Evolutionary conservation across 345 rosid species (phyloP).

Genomic region (Ceriops decandra): DNA sequence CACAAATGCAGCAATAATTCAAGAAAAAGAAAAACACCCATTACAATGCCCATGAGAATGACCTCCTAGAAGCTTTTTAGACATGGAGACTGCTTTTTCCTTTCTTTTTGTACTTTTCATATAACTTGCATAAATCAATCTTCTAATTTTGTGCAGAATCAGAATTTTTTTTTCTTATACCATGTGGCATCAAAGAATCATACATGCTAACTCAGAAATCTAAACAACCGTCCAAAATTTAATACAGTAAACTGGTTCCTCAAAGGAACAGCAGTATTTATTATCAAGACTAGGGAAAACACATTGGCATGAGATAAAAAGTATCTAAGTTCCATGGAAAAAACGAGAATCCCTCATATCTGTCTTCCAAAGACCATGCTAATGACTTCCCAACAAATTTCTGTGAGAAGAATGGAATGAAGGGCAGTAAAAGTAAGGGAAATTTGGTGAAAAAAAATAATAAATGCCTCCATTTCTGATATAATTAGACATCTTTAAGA

Average conservation of each 20-base stretch:
- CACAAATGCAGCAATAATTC: no score
- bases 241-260: no score
- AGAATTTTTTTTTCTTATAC: no score
- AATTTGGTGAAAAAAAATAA: neutral
- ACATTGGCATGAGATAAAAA: neutral
- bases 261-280: no score
- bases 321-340: neutral
- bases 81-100: neutral
- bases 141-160: slow-evolving; percentile 3
- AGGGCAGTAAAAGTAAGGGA: neutral
- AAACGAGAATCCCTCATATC: neutral
- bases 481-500: slow-evolving; percentile 26
- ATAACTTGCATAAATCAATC: no score
- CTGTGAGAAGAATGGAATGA: neutral
- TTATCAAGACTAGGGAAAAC: neutral
- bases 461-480: slow-evolving; percentile 6
- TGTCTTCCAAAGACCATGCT: neutral
- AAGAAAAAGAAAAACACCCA: no score
- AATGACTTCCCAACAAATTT: neutral
- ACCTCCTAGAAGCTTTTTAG: neutral
- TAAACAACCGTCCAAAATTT: no score
- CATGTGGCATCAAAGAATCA: no score
- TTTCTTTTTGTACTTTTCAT: no score
- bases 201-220: no score
- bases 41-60: neutral